Evolutionary conservation across 441 rosid genomes (phyloP).

Genomic region (Dalechampia spathulata): DNA sequence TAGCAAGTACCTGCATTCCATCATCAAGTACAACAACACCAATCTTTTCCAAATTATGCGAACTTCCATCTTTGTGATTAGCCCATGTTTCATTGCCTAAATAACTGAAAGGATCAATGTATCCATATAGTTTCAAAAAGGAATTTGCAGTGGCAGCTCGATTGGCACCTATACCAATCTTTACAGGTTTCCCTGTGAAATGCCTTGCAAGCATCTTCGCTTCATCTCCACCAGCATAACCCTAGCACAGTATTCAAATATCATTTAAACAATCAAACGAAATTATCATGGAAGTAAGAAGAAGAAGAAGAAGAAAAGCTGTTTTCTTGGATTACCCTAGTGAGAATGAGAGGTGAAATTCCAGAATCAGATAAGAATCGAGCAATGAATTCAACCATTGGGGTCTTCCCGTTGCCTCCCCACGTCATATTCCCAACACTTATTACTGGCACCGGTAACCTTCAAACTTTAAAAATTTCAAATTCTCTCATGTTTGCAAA

Average conservation of each 20-base stretch:
- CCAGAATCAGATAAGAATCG: conserved; percentile 43
- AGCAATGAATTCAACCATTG: conserved; percentile 76
- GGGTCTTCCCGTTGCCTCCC: conserved; percentile 96
- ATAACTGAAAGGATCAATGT: conserved; percentile 21
- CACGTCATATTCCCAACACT: conserved; percentile 89
- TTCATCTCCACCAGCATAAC: conserved; percentile 94
- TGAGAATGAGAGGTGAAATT: conserved; percentile 68
- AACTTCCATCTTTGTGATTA: conserved; percentile 17
- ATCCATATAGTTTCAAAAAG: conserved; percentile 51
- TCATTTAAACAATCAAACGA: too few relatives aligned
- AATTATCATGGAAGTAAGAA: too few relatives aligned
- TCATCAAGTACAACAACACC: conserved; percentile 62
- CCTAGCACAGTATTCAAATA: conserved; percentile 32
- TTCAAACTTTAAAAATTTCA: conserved; percentile 17
- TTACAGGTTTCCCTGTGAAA: conserved; percentile 31
- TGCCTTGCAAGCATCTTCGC: conserved; percentile 78
- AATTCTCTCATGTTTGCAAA: too few relatives aligned
- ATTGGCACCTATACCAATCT: conserved; percentile 70
- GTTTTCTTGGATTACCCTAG: conserved; percentile 38
- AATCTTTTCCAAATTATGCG: conserved; percentile 23
- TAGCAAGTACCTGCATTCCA: conserved; percentile 73
- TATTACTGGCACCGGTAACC: conserved; percentile 76
- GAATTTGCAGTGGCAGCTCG: conserved; percentile 55
- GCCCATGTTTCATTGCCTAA: conserved; percentile 10
- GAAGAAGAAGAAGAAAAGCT: background rate